Base-by-base conservation (phyloP, 345 rosid genomes). In the Theobroma cacao region DNA sequence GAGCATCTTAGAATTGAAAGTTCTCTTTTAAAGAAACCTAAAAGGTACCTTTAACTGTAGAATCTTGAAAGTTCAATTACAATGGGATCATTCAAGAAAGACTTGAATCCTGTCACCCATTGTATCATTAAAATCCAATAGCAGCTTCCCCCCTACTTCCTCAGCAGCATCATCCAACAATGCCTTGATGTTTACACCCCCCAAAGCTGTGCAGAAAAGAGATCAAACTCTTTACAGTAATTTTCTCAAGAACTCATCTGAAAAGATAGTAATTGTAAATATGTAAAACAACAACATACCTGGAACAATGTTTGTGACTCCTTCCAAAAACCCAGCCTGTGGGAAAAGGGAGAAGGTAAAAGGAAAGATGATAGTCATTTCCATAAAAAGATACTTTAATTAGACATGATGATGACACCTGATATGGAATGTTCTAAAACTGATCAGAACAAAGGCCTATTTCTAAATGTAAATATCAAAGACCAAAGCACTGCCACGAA, bases 281-380 rank as follows among this genome's bases (percentile, higher is more conserved):
- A 31, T 60, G 68, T 36, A 55, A 30, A 26, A 17, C 1, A 75
- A 26, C 52, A 34, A 20, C 28, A 75, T 88, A 94, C 99, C 99
- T 77, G 97, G 97, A 72, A 95, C 98, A 50, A 95, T 88, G 79
- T 92, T 91, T 74, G 99, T 91, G 78, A 95, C 80, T 34, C 93
- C 98, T 60, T 93, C 97, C 88, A 95, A 77, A 79, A 91, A 92
- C 65, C 98, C 98, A 1, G 99, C 96, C 98, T 95, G 92, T 10
- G 14, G 43, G 52, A 30, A 75, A 31, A 18, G 59, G 30, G 24
- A 78, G 38, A 45, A 22, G 9, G 4, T 18, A 71, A 30, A 70
- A 12, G 17, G 45, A 4, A 12, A 65, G 4, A 43, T 4, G 2
- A 33, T 24, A 56, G 45, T 59, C 28, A 67, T 17, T 50, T 52